Evolutionary conservation across 1,284 basidiomycete species (phyloP), one percentile per base, ranked within the genome.

Genomic region (Phenoliferia sp.): DNA sequence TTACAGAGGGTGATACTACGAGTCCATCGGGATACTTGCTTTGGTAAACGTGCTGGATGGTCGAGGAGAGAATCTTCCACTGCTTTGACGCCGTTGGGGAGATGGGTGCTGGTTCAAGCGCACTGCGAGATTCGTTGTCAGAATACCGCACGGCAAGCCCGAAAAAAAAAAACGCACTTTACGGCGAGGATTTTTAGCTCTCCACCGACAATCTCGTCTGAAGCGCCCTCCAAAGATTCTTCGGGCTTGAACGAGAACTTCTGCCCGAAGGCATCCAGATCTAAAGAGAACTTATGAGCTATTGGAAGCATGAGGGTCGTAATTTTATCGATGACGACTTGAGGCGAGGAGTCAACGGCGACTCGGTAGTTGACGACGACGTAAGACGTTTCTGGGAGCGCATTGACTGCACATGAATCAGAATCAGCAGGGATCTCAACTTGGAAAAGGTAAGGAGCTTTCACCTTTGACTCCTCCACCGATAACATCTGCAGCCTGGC

Each of bases 401-500:
- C 63, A 26, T 68, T 67, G 48, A 67, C 61, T 33, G 22, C 32
- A 15, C 2, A 58, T 3, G 17, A 6, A 32, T 35, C 33, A 59
- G 57, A 19, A n/a, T 36, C 5, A 10, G 12, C 34, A 35, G 48
- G 17, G 17, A 6, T 6, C 17, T 22, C 4, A 28, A 52, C 19
- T 17, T 50, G 3, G 44, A 22, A 7, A 19, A 56, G 22, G 3
- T 9, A 16, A 26, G 4, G 3, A 1, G 6, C 3, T 28, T 26
- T 0, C 22, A 59, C 57, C 57, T 36, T 70, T 66, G 36, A 64
- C 58, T 29, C 88, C 88, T 6, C 87, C 88, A 9, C 80, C 74
- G 55, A 89, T 83, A 15, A 89, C 76, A 73, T 88, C 87, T 44
- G 86, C 82, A 1, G 89, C 88, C 75, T 88, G 87, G 0, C 87